Conservation (phyloP, 352 stramenopile species). For the Blastocystis sp. region DNA sequence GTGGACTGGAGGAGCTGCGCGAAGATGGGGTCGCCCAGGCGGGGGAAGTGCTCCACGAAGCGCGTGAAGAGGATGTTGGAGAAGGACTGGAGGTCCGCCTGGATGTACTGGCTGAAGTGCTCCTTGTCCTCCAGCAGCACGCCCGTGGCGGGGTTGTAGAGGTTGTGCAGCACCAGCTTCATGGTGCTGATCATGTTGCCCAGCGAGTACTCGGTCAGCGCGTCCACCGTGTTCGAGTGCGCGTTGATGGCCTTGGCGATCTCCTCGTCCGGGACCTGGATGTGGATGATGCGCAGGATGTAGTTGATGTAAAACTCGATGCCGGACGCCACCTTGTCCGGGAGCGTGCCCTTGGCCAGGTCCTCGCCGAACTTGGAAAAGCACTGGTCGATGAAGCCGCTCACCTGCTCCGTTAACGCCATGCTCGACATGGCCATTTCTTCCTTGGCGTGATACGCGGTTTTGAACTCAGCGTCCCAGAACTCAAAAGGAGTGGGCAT, state of each 20-base stretch:
- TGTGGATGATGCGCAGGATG: slow-evolving; percentile 49
- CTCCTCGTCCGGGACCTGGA: slow-evolving; percentile 48
- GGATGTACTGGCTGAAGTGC: slow-evolving; percentile 23
- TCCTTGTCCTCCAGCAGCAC: slow-evolving; percentile 14
- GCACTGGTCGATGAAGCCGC: slow-evolving; percentile 19
- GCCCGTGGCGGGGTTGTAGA: slow-evolving; percentile 29
- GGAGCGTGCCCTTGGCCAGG: slow-evolving; percentile 2
- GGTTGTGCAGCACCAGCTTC: slow-evolving; percentile 36
- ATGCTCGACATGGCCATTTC: slow-evolving; percentile 9
- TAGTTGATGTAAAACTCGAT: slow-evolving; percentile 67
- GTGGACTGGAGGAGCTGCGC: slow-evolving; percentile 4
- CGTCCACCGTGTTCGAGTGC: slow-evolving; percentile 39
- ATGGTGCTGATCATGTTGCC: slow-evolving; percentile 24
- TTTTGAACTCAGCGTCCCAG: slow-evolving; percentile 35
- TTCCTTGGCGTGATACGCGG: neutral
- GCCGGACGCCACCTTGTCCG: slow-evolving; percentile 19
- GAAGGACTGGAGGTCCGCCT: slow-evolving; percentile 30
- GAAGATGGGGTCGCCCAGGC: slow-evolving; percentile 31
- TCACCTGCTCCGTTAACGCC: slow-evolving; percentile 27
- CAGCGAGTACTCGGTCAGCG: slow-evolving; percentile 40
- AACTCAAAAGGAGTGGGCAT: slow-evolving; percentile 37
- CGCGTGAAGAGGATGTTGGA: slow-evolving; percentile 9
- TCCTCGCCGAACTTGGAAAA: slow-evolving; percentile 19
- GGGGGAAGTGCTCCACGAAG: neutral
- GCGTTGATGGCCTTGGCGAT: slow-evolving; percentile 20